Evolutionary conservation across 2,329 filamentous ascomycete genomes (phyloP), one percentile per base, ranked within the genome.

Genomic region (Fusarium sp.): DNA sequence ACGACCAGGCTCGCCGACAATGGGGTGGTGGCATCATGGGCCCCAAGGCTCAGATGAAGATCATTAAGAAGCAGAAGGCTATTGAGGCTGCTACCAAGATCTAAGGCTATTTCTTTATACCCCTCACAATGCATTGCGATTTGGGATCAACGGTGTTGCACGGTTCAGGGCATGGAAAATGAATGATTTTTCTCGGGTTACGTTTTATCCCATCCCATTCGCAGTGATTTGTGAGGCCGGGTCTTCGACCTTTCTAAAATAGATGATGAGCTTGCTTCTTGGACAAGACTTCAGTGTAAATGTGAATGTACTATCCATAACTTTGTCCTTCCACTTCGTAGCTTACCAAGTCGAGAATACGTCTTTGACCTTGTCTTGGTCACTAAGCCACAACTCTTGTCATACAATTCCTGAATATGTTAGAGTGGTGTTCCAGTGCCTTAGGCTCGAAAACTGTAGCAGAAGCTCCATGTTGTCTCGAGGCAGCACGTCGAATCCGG

Each of bases 11-110:
- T 79, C 92, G 94, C 85, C 91, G 92, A 83, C 93, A 95, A 86
- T 99, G 97, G 96, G 96, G 97, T 87, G 96, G 96, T 90, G 97
- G 97, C 85, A 98, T 99, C 87, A 98, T 99, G 95, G 88, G 96
- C 80, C 88, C 91, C 82, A 99, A 99, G 93, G 95, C 96, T 81
- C 90, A 89, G 84, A 89, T 88, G 85, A 85, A 85, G 80, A 88
- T 85, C 71, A 84, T 85, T 84, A 98, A 97, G 92, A 94, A 93
- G 88, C 89, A 92, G 86, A 98, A 98, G 92, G 94, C 95, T 81
- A 80, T 96, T 72, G 96, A 98, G 86, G 85, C 85, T 80, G 95
- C 96, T 82, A 94, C 98, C 90, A 98, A 98, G 92, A 97, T 99
- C 87, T 99, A 97, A 83, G 73, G 74, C 75, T 75, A 75, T 72